Base-by-base conservation (phyloP, 441 rosid genomes). In the Flueggea neowawraea region DNA sequence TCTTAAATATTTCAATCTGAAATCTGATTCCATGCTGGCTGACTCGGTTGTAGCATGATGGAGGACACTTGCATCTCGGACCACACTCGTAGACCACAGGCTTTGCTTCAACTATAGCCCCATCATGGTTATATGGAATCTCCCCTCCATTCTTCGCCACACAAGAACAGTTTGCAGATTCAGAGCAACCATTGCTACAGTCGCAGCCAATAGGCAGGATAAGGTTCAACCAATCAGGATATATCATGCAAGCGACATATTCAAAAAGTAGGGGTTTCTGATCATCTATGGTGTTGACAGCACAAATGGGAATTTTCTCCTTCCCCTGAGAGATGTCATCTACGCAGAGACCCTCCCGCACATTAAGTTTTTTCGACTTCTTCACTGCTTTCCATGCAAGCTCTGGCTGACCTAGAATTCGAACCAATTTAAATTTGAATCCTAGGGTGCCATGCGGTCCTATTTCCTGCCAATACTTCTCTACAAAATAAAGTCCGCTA, bases 351-450 rank as follows among this genome's bases (percentile, higher is more conserved):
- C 97, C 95, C 73, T 86, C 87, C 0, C 93, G 78, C 10, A 58
- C 69, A 64, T 80, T 68, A 31, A 50, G 62, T 55, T 74, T 86
- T 62, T 67, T 71, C 22, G 84, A 75, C 64, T 78, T 83, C 67
- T 79, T 85, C 59, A 95, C 84, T 49, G 76, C 83, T 79, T 83
- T 88, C 97, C 92, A 89, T 60, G 98, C 80, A 54, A 95, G 92
- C 77, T 91, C 96, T 0, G 93, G 87, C 66, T 91, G 97, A 72
- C 88, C 92, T 0, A 83, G 84, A 16, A 86, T 69, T 62, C 97
- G 77, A 61, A 69, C 78, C 60, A 95, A 71, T 70, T 47, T 75
- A 63, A 76, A 91, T 84, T 83, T 94, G 59, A 71, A 94, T 22
- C 89, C 94, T 16, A 71, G 78, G 80, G 81, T 91, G 4, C 91